Evolutionary conservation across 192 early-diverging fungal species (phyloP), one percentile per base, ranked within the genome.

Genomic region (Podila verticillata): DNA sequence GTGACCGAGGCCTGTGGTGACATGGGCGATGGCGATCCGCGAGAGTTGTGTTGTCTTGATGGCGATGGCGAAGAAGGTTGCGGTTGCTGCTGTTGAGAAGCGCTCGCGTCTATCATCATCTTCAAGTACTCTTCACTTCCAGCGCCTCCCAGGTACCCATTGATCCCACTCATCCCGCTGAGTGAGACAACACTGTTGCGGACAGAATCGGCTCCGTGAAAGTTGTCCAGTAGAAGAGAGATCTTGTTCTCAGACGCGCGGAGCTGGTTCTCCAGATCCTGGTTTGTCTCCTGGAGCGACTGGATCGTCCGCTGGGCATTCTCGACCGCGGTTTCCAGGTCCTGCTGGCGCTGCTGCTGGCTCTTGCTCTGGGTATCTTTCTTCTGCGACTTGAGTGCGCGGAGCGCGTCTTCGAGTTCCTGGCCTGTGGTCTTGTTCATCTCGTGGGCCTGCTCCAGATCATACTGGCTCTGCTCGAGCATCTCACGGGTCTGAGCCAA

Each of bases 191-290:
- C 57, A n/a, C 77, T 80, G 32, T 70, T 68, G 10, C 77, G 58
- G 2, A 80, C 77, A 12, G 77, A 72, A 9, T 72, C 77, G 9
- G 70, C 36, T 5, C 47, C 63, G 17, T 80, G 77, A 15, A 68
- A 72, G 13, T 80, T 80, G 54, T 80, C 77, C 48, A 80, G 36
- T 31, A 80, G 24, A 44, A 80, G 31, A 1, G 79, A 74, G 10
- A 78, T 78, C 57, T 84, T 77, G 65, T 75, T 77, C 61, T 84
- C 79, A 1, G 70, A 62, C 6, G 74, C 79, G 1, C 61, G 17
- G 22, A 84, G 51, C 54, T 79, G 74, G n/a, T 79, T 68, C 51
- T 84, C 79, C 32, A 84, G 57, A 22, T 74, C 63, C 13, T 66
- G 68, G 54, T 82, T 82, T 0, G 57, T 57, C 58, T 68, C 26